A percentile compares a stretch with the other conserved stretches of the same genome.
These are phyloP conservation scores for Hyphopichia homilentoma DNA, from an alignment of 805 yeast genomes.

Conservation along the genomic window DNA sequence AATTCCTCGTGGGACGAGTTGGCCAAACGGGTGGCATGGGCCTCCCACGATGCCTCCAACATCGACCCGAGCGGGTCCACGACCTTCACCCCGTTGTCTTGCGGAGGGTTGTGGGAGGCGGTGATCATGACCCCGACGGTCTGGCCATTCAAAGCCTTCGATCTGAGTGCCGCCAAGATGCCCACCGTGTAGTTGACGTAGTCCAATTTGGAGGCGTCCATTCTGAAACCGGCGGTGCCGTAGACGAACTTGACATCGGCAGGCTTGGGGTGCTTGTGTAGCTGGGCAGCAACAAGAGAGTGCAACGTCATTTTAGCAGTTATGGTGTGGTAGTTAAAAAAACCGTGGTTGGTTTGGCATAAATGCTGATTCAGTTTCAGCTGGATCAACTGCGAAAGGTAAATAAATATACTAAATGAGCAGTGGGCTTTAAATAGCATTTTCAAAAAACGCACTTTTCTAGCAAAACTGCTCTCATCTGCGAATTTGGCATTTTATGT, in stretches of 20 bases:
- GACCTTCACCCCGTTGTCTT: slow-evolving; percentile 89
- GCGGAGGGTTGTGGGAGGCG: slow-evolving; percentile 91
- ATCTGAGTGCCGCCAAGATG: slow-evolving; percentile 75
- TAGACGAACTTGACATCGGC: slow-evolving; percentile 47
- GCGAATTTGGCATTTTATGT: too few species aligned
- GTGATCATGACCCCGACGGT: slow-evolving; percentile 95
- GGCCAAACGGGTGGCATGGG: slow-evolving; percentile 73
- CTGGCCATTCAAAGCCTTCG: slow-evolving; percentile 63
- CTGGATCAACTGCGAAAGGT: too few species aligned
- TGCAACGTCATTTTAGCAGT: too few species aligned
- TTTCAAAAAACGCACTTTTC: too few species aligned
- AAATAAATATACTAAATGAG: too few species aligned
- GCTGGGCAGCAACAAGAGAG: too few species aligned
- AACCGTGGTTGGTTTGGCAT: too few species aligned
- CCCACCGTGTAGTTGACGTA: slow-evolving; percentile 84
- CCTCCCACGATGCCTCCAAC: slow-evolving; percentile 84
- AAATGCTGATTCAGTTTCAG: too few species aligned
- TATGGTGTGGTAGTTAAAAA: too few species aligned
- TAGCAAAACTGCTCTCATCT: too few species aligned
- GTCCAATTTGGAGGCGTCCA: slow-evolving; percentile 64
- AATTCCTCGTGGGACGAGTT: slow-evolving; percentile 55
- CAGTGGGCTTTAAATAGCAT: too few species aligned
- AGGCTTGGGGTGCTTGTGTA: slow-evolving; percentile 42
- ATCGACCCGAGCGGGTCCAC: slow-evolving; percentile 92
- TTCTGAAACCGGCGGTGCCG: slow-evolving; percentile 98